Evolutionary conservation across 1,284 basidiomycete species (phyloP), one percentile per base, ranked within the genome.

Genomic region (Leccinum solheimii): DNA sequence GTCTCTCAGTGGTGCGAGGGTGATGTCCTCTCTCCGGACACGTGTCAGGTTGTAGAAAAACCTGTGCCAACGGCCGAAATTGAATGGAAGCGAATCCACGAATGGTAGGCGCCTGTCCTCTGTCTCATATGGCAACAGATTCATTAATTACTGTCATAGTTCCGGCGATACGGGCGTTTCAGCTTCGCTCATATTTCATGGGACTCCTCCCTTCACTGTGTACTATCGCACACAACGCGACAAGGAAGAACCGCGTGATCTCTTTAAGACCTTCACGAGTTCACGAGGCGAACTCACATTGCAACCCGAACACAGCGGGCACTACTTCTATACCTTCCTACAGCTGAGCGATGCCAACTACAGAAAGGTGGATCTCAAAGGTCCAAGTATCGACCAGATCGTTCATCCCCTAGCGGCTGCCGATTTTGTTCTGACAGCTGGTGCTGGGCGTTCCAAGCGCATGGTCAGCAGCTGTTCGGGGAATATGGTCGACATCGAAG

Each of bases 141-240:
- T 48, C 26, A 40, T 36, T 63, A 57, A 59, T 59, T 7, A 36
- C 40, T 2, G n/a, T 68, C 67, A 62, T 63, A 98, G 95, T 73
- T 95, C 94, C 38, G 94, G 95, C 13, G 95, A 98, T 67, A 95
- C 93, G 27, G 97, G 97, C 9, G 91, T 97, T 56, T 90, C 90
- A 27, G 94, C 93, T 5, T 86, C 90, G 13, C 86, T 98, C 52
- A 86, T 95, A 55, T 82, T 98, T 51, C 92, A 90, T 49, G 97
- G 97, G 21, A 91, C 87, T 1, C 91, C 95, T 36, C 97, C 97
- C 1, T 98, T 98, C 83, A 81, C 82, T 54, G 84, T 96, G 6
- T 87, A 87, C 73, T 95, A 95, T 78, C 85, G 81, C 34, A 84
- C 88, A 67, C 87, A 92, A 72, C 84, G 88, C 57, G 86, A 93